Evolutionary conservation across 2,329 filamentous ascomycete genomes (phyloP).

Genomic region (Amylocarpus encephaloides): DNA sequence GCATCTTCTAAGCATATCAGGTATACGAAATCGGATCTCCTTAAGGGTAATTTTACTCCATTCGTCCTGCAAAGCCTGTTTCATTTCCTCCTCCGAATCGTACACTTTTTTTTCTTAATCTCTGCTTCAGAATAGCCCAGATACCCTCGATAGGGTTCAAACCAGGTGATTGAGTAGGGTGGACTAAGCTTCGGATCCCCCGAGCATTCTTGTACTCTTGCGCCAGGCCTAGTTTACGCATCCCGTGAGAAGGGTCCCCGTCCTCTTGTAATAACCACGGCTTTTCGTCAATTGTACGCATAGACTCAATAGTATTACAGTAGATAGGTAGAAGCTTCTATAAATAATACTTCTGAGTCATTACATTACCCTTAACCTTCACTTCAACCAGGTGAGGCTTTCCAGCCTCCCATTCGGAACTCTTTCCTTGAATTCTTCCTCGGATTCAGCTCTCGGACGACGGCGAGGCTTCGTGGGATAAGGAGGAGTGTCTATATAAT

Average conservation of each 20-base stretch:
- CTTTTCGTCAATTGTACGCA: slow-evolving; percentile 10
- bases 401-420: neutral
- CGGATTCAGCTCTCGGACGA: neutral
- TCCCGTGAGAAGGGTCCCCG: slow-evolving; percentile 10
- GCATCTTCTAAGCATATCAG: neutral
- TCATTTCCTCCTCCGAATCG: slow-evolving; percentile 13
- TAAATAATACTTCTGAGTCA: no score
- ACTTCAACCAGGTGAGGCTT: neutral
- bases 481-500: neutral
- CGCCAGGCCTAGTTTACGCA: slow-evolving; percentile 9
- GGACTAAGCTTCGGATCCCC: slow-evolving; percentile 1
- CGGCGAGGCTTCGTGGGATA: neutral
- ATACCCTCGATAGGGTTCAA: slow-evolving; percentile 14
- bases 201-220: slow-evolving; percentile 7
- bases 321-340: no score
- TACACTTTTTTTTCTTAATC: slow-evolving; percentile 8
- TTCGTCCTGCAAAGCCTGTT: neutral
- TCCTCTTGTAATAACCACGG: slow-evolving; percentile 13
- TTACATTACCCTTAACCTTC: no score
- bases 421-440: neutral
- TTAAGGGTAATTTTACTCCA: neutral
- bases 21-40: neutral
- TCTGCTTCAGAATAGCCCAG: no score
- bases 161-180: slow-evolving; percentile 11
- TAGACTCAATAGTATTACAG: no score